These are phyloP conservation scores for Stevia rebaudiana DNA, from an alignment of 140 eudicot species.

Conservation along the genomic window DNA sequence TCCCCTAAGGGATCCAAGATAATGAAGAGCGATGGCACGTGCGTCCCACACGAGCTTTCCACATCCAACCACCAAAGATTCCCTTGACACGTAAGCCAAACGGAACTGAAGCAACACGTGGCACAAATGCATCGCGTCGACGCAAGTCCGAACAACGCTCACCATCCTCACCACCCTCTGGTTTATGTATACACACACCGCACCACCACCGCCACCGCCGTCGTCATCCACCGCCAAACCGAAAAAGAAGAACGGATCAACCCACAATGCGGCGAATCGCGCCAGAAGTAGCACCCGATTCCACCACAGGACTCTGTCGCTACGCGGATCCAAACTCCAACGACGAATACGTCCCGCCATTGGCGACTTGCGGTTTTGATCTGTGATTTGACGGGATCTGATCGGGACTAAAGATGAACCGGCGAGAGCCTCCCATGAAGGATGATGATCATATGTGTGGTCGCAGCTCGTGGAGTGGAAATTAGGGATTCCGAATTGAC, in stretches of 20 bases:
- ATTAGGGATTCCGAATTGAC: slow-evolving; percentile 41
- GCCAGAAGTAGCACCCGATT: slow-evolving; percentile 53
- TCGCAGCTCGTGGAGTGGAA: slow-evolving; percentile 52
- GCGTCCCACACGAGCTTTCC: slow-evolving; percentile 91
- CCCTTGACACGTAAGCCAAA: slow-evolving; percentile 78
- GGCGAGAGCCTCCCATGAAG: slow-evolving; percentile 49
- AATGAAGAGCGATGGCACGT: slow-evolving; percentile 52
- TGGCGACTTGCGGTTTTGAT: not conserved
- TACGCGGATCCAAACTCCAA: slow-evolving; percentile 73
- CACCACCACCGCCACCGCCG: slow-evolving; percentile 38
- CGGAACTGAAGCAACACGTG: slow-evolving; percentile 85
- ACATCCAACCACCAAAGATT: slow-evolving; percentile 78
- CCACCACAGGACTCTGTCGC: slow-evolving; percentile 45
- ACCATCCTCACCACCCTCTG: slow-evolving; percentile 38
- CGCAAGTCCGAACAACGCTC: slow-evolving; percentile 49
- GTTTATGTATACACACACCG: slow-evolving; percentile 58
- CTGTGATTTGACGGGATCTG: slow-evolving; percentile 15
- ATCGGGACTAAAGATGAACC: slow-evolving; percentile 67
- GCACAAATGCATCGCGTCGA: slow-evolving; percentile 61
- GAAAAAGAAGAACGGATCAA: slow-evolving; percentile 81
- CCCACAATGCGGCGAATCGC: slow-evolving; percentile 67
- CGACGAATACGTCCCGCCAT: slow-evolving; percentile 7
- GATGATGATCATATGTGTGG: slow-evolving; percentile 18
- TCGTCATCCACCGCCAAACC: slow-evolving; percentile 54
- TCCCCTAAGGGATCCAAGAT: slow-evolving; percentile 49